Evolutionary conservation across 2,329 filamentous ascomycete genomes (phyloP).

Genomic region (Orbilia ellipsospora): DNA sequence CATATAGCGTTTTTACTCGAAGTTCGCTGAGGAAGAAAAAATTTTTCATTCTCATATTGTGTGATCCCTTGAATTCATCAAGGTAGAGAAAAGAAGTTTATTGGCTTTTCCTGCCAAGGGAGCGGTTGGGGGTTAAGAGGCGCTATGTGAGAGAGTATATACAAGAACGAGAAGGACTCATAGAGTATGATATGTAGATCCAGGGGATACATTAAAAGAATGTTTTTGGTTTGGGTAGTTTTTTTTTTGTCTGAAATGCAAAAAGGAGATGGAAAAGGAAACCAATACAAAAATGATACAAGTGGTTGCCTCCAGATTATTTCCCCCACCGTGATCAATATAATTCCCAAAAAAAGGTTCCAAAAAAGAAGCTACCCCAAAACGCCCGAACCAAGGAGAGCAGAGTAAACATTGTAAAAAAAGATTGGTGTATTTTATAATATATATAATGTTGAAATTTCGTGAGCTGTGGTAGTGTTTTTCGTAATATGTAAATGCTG

Average conservation of each 20-base stretch:
- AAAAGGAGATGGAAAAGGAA: conserved; percentile 63
- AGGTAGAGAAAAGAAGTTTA: neutral
- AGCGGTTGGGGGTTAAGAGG: conserved; percentile 53
- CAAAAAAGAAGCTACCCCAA: conserved; percentile 58
- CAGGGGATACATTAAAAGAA: conserved; percentile 21
- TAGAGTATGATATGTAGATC: conserved; percentile 40
- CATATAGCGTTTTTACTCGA: conserved; percentile 6
- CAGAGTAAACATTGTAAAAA: conserved; percentile 13
- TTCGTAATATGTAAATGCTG: conserved; percentile 23
- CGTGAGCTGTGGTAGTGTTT: conserved; percentile 35
- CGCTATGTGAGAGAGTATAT: conserved; percentile 50
- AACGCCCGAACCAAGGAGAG: conserved; percentile 38
- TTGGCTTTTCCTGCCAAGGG: conserved; percentile 3
- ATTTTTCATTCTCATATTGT: conserved; percentile 18
- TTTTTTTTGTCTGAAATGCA: conserved; percentile 42
- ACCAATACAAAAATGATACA: conserved; percentile 62
- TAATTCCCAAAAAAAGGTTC: conserved; percentile 59
- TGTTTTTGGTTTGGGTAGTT: conserved; percentile 54
- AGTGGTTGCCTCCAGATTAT: conserved; percentile 58
- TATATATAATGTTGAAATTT: conserved; percentile 41
- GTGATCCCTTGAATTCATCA: neutral
- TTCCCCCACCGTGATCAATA: conserved; percentile 53
- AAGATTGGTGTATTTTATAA: conserved; percentile 4
- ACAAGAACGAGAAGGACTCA: conserved; percentile 52
- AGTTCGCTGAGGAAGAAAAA: conserved; percentile 12